Evolutionary conservation across 495 filamentous ascomycete species (phyloP).

Genomic region (Aspergillus wentii): DNA sequence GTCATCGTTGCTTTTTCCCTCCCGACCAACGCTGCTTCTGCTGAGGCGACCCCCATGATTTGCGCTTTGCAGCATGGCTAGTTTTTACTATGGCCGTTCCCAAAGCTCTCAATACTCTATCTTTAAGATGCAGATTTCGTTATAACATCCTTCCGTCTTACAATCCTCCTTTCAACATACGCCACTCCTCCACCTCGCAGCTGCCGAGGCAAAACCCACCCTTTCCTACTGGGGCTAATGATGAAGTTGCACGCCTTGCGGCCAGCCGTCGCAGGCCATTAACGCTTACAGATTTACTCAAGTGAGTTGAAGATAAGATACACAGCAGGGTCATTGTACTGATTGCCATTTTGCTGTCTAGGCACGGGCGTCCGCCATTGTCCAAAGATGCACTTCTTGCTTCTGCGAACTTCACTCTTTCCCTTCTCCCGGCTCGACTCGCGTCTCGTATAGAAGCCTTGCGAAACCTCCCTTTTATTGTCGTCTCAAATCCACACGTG

Average conservation of each 20-base stretch:
- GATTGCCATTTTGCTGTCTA: slow-evolving; percentile 24
- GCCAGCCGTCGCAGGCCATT: slow-evolving; percentile 73
- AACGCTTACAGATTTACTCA: slow-evolving; percentile 82
- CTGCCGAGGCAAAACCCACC: slow-evolving; percentile 10
- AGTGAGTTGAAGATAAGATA: slow-evolving; percentile 42
- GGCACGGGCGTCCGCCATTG: slow-evolving; percentile 87
- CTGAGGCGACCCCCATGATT: neutral
- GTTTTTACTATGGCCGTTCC: slow-evolving; percentile 13
- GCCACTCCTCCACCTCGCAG: slow-evolving; percentile 16
- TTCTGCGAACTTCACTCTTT: slow-evolving; percentile 92
- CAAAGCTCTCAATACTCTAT: slow-evolving; percentile 10
- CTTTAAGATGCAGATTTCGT: slow-evolving; percentile 8
- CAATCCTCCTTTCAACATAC: slow-evolving; percentile 7
- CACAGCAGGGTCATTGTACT: neutral
- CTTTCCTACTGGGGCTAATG: slow-evolving; percentile 47
- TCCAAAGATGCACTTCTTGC: slow-evolving; percentile 71
- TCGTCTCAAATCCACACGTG: slow-evolving; percentile 92
- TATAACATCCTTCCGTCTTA: slow-evolving; percentile 2
- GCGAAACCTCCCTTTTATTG: slow-evolving; percentile 92
- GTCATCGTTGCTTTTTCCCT: neutral
- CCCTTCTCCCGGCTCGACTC: slow-evolving; percentile 86
- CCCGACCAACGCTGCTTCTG: neutral
- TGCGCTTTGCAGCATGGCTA: slow-evolving; percentile 15
- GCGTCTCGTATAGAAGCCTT: slow-evolving; percentile 90
- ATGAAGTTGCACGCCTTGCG: slow-evolving; percentile 74